These are phyloP conservation scores for Monilinia laxa DNA, from an alignment of 2,329 filamentous ascomycete species.

Conservation along the genomic window DNA sequence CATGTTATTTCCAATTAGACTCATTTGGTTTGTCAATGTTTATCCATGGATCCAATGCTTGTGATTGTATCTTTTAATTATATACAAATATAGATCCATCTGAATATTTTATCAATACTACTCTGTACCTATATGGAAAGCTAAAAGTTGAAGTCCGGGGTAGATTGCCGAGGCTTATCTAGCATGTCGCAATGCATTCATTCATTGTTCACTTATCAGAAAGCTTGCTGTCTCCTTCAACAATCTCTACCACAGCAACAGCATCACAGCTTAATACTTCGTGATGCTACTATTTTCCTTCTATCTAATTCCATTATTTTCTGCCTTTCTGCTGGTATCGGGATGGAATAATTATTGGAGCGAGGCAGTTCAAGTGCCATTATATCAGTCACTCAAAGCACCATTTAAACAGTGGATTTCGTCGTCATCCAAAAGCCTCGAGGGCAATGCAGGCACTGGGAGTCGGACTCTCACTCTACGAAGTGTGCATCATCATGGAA, in stretches of 20 bases:
- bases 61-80: too few species aligned
- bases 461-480: constrained; percentile 22
- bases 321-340: constrained; percentile 1
- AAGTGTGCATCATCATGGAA: constrained; percentile 22
- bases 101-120: too few species aligned
- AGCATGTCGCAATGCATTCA: background rate
- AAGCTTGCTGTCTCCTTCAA: background rate
- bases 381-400: constrained; percentile 8
- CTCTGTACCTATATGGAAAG: too few species aligned
- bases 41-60: too few species aligned
- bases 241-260: constrained; percentile 13
- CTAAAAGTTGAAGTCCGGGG: too few species aligned
- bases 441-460: background rate
- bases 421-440: constrained; percentile 4
- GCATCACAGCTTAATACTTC: constrained; percentile 13
- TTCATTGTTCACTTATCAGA: too few species aligned
- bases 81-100: too few species aligned
- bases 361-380: constrained; percentile 14
- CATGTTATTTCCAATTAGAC: too few species aligned
- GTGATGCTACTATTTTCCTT: constrained; percentile 22
- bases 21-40: too few species aligned
- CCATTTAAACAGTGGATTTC: constrained; percentile 9
- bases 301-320: constrained; percentile 12
- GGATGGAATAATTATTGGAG: constrained; percentile 21
- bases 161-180: constrained; percentile 14